Percentiles rank a stretch among this genome's conserved stretches.
phyloP scores from a whole-genome alignment of 257 asterid genomes.

The Mentha longifolia region DNA sequence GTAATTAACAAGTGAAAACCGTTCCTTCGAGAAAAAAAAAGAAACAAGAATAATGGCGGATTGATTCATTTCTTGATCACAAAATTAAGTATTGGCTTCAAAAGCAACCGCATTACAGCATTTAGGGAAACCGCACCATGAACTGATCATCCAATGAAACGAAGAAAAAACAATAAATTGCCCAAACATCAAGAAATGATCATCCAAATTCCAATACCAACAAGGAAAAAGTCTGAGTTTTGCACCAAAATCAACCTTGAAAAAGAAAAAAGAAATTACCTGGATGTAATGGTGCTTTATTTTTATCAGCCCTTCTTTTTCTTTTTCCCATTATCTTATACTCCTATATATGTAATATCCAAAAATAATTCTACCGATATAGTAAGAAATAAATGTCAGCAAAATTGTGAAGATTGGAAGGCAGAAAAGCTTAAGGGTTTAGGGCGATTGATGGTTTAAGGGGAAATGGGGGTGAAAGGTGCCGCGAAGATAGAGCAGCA shows the following conservation, averaged over 20 bases:
- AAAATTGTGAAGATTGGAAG: slow-evolving; percentile 30
- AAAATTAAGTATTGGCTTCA: slow-evolving; percentile 25
- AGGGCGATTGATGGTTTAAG: slow-evolving; percentile 41
- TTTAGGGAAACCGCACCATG: slow-evolving; percentile 9
- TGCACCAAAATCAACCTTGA: slow-evolving; percentile 26
- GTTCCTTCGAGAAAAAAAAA: background rate
- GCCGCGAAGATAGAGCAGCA: slow-evolving; percentile 44
- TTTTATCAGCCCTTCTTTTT: slow-evolving; percentile 48
- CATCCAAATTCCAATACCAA: slow-evolving; percentile 14
- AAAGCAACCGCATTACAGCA: slow-evolving; percentile 38
- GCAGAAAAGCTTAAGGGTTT: slow-evolving; percentile 39
- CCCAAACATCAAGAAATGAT: slow-evolving; percentile 28
- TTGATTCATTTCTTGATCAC: slow-evolving; percentile 24
- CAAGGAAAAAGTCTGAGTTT: background rate
- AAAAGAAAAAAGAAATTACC: slow-evolving; percentile 40
- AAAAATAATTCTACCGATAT: slow-evolving; percentile 17
- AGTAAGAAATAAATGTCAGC: slow-evolving; percentile 27
- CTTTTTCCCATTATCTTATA: slow-evolving; percentile 53
- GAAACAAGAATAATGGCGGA: background rate
- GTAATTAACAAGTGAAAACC: slow-evolving; percentile 5
- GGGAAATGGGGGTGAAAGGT: slow-evolving; percentile 41
- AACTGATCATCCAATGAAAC: slow-evolving; percentile 26
- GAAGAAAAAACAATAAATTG: slow-evolving; percentile 2
- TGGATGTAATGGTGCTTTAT: slow-evolving; percentile 46
- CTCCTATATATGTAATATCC: slow-evolving; percentile 1